Evolutionary conservation across 1,139 yeast genomes (phyloP).

Genomic region (Blastobotrys capitulatus): DNA sequence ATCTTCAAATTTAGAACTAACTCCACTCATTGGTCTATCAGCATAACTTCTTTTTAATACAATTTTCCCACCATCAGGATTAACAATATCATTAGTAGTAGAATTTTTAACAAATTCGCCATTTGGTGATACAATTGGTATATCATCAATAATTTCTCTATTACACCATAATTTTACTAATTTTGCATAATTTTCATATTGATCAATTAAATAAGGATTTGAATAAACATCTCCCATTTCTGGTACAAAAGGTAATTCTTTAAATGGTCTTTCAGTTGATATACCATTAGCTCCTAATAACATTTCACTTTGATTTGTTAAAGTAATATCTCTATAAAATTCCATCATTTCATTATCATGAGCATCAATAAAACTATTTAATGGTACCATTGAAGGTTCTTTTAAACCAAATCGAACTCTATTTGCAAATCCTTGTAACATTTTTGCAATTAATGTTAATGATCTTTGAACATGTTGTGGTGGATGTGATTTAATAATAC

Average conservation of each 20-base stretch:
- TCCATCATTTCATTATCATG: conserved; percentile 56
- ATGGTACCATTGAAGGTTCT: conserved; percentile 69
- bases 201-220: conserved; percentile 35
- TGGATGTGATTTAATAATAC: conserved; percentile 65
- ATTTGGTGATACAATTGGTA: background rate
- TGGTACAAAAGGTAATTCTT: conserved; percentile 25
- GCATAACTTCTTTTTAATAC: background rate
- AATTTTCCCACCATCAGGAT: too few relatives aligned
- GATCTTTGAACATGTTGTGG: conserved; percentile 69
- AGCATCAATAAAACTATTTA: conserved; percentile 61
- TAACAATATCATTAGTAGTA: background rate
- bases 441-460: conserved; percentile 75
- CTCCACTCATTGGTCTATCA: conserved; percentile 2
- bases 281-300: conserved; percentile 12
- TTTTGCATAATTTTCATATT: conserved; percentile 29
- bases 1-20: conserved; percentile 9
- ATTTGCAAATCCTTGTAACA: conserved; percentile 74
- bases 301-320: conserved; percentile 11
- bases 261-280: conserved; percentile 22
- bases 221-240: conserved; percentile 30
- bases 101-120: background rate
- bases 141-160: background rate
- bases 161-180: conserved; percentile 27
- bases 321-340: conserved; percentile 67
- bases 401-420: conserved; percentile 69